Percentiles rank a stretch among this genome's conserved stretches.
phyloP scores from a whole-genome alignment of 2,329 filamentous ascomycete genomes.

The Mariannaea sp. region DNA sequence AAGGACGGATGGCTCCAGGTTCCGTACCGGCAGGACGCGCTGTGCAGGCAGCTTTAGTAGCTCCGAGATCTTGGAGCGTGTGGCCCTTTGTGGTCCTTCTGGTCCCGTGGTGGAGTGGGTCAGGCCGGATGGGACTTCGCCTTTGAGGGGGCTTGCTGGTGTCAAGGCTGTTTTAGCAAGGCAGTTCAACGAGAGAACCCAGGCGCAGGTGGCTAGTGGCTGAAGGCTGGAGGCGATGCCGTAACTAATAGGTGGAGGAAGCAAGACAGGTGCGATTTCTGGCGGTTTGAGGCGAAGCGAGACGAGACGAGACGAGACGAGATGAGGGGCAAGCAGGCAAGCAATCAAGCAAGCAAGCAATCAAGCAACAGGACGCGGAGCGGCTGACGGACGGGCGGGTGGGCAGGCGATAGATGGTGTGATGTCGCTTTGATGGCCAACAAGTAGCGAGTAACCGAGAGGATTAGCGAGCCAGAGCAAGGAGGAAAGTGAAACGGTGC shows the following conservation, averaged over 20 bases:
- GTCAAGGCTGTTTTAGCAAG: conserved; percentile 20
- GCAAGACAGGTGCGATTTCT: conserved; percentile 29
- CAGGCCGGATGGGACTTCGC: conserved; percentile 28
- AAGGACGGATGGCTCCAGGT: conserved; percentile 39
- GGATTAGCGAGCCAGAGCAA: background rate
- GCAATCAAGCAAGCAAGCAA: too few relatives aligned
- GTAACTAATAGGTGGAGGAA: conserved; percentile 38
- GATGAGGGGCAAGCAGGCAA: conserved; percentile 10
- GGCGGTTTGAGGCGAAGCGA: conserved; percentile 10
- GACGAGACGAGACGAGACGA: conserved; percentile 11
- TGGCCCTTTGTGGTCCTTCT: conserved; percentile 35
- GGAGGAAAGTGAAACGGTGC: background rate
- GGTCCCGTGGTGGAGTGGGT: conserved; percentile 36
- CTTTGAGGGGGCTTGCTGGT: conserved; percentile 21
- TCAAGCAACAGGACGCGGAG: conserved; percentile 18
- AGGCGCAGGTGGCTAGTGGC: conserved; percentile 36
- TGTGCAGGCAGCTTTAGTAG: conserved; percentile 40
- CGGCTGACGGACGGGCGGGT: conserved; percentile 16
- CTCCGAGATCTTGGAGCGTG: conserved; percentile 41
- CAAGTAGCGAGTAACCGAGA: background rate
- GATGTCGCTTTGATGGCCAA: conserved; percentile 17
- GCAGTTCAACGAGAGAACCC: conserved; percentile 12
- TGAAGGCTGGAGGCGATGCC: conserved; percentile 39
- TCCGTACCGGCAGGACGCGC: conserved; percentile 40
- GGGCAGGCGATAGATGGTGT: conserved; percentile 13